These are phyloP conservation scores for Populus hybrid DNA, from an alignment of 441 rosid genomes.

Conservation along the genomic window DNA sequence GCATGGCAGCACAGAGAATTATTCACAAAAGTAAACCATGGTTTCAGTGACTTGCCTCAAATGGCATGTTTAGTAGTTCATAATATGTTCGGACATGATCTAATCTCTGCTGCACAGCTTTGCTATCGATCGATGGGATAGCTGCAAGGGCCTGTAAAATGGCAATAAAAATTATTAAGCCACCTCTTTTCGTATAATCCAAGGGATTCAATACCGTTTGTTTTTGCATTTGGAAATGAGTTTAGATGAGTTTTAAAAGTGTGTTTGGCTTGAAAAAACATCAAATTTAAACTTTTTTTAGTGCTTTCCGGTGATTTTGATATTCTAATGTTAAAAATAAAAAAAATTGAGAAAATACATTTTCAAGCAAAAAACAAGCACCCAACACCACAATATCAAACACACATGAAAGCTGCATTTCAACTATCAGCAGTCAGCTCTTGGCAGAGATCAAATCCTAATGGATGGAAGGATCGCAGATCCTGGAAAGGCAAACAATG, in stretches of 20 bases:
- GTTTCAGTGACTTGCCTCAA: slow-evolving; percentile 57
- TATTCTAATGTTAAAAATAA: too few species aligned
- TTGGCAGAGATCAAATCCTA: neutral
- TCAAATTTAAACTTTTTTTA: too few species aligned
- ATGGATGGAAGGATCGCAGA: neutral
- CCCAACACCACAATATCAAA: neutral
- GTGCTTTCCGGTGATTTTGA: too few species aligned
- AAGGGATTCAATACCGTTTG: neutral
- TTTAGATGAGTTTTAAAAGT: neutral
- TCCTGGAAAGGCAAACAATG: neutral
- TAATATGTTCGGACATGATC: slow-evolving; percentile 90
- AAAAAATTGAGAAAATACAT: too few species aligned
- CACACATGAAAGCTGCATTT: neutral
- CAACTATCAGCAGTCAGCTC: neutral
- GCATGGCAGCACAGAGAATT: slow-evolving; percentile 1
- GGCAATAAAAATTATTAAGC: slow-evolving; percentile 11
- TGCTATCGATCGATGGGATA: slow-evolving; percentile 80
- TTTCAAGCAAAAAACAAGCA: too few species aligned
- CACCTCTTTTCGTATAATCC: neutral
- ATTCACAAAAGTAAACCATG: neutral
- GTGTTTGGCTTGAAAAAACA: too few species aligned
- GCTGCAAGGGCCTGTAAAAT: slow-evolving; percentile 76
- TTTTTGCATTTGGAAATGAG: neutral
- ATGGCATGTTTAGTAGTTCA: slow-evolving; percentile 94
- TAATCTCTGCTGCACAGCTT: slow-evolving; percentile 66